phyloP scores from a whole-genome alignment of 768 basidiomycete species.

The Pleurotus salmoneostramineus region DNA sequence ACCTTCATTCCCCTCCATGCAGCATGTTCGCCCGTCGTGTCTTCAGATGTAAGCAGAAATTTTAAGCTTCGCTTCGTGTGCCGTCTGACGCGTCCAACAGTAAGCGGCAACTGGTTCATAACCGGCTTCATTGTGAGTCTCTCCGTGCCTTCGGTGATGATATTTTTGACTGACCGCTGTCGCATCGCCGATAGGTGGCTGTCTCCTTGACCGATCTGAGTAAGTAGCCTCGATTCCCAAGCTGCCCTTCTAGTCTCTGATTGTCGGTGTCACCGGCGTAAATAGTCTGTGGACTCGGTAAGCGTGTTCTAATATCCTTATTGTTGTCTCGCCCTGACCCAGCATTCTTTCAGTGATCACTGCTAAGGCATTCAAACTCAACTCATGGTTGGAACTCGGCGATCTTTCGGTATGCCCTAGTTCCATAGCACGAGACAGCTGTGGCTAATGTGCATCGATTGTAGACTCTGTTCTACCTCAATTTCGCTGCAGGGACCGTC shows the following conservation, averaged over 20 bases:
- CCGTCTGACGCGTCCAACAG: constrained; percentile 27
- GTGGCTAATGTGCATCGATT: not conserved
- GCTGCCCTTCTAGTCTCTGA: not conserved
- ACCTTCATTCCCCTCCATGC: not conserved
- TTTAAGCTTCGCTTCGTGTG: not conserved
- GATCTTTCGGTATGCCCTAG: constrained; percentile 29
- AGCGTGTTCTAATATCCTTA: constrained; percentile 10
- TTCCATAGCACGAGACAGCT: not conserved
- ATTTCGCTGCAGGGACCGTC: constrained; percentile 45
- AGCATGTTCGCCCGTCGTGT: constrained; percentile 50
- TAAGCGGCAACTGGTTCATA: constrained; percentile 36
- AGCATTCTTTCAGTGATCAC: constrained; percentile 39
- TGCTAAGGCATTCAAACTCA: constrained; percentile 43
- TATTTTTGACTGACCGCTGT: constrained; percentile 22
- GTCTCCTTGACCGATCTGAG: constrained; percentile 43
- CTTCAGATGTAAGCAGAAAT: constrained; percentile 38
- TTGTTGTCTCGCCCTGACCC: not conserved
- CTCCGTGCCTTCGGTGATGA: not conserved
- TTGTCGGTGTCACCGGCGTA: not conserved
- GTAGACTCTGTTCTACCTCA: constrained; percentile 47
- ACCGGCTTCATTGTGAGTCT: constrained; percentile 45
- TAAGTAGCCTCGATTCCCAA: constrained; percentile 18
- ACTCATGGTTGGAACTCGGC: constrained; percentile 31
- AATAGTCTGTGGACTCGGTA: constrained; percentile 33
- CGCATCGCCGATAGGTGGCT: constrained; percentile 17